Evolutionary conservation across 73 alveolate genomes (phyloP), one percentile per base, ranked within the genome.

Genomic region (Paramecium tetraurelia): DNA sequence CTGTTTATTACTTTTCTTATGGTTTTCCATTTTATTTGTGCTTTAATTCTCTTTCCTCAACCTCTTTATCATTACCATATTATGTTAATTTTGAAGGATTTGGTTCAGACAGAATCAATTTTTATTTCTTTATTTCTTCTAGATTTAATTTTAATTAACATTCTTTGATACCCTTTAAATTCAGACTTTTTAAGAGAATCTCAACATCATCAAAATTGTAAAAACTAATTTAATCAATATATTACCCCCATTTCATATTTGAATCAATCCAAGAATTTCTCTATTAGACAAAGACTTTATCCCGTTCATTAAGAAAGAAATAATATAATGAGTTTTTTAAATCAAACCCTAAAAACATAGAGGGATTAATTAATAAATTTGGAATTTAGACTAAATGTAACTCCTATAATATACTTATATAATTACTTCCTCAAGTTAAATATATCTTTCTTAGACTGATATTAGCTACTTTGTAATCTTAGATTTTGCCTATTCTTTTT

Each of bases 161-260:
- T 41, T 75, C 87, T 38, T 75, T 75, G 1, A 75, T 41, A 5
- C 87, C 87, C 40, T 75, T 75, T 12, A 41, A 9, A 75, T 41
- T 38, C 14, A 75, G 10, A 16, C 48, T 29, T 35, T 75, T 33
- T 35, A 75, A 11, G 3, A 75, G 46, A 14, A 29, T 35, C 20
- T 35, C 57, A 29, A 75, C 87, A 75, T 75, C 87, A 33, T 75
- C 87, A 29, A 75, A 35, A 75, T 38, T 41, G 18, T 75, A 75
- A 63, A 31, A 63, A 0, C 84, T 63, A 63, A 14, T 11, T 63
- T 33, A 11, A 31, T 11, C 31, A 0, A 9, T 9, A 63, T 22
- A 27, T 12, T 75, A 75, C 87, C 87, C 87, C 87, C 87, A 75
- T 36, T 75, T 75, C 87, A 75, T 75, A 35, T 8, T 41, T 11